These are phyloP conservation scores for Yamadazyma taylorii DNA, from an alignment of 1,139 yeast genomes.

Conservation along the genomic window DNA sequence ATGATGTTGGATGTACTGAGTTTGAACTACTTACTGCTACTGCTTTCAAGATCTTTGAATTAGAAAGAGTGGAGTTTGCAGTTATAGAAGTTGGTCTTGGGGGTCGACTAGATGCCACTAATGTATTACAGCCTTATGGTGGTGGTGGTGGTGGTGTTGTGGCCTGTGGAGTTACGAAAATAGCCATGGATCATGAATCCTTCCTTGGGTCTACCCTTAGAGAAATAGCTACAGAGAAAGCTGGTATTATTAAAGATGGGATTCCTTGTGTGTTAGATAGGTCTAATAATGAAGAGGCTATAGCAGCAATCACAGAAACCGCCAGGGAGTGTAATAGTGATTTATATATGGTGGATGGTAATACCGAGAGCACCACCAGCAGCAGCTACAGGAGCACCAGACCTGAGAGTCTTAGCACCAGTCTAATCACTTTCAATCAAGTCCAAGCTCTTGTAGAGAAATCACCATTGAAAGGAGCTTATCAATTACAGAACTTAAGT, in stretches of 20 bases:
- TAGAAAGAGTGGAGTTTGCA: constrained; percentile 63
- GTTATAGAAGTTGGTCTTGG: constrained; percentile 91
- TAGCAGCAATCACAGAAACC: constrained; percentile 38
- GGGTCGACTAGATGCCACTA: constrained; percentile 86
- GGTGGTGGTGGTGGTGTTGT: constrained; percentile 42
- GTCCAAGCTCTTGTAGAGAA: constrained; percentile 18
- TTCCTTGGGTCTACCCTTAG: constrained; percentile 65
- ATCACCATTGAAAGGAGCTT: constrained; percentile 68
- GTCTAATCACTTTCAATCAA: constrained; percentile 5
- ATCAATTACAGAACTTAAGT: constrained; percentile 69
- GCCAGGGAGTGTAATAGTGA: constrained; percentile 21
- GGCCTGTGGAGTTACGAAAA: constrained; percentile 76
- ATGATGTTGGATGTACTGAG: constrained; percentile 69
- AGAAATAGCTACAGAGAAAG: constrained; percentile 74
- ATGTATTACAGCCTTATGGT: constrained; percentile 42
- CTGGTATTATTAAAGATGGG: constrained; percentile 70
- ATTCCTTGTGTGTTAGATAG: constrained; percentile 75
- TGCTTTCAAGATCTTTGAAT: constrained; percentile 72
- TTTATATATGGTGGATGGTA: constrained; percentile 21
- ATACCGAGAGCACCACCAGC: too few relatives aligned
- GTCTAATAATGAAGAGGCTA: constrained; percentile 53
- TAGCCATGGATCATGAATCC: constrained; percentile 80
- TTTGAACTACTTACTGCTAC: constrained; percentile 83
- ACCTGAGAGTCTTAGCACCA: too few relatives aligned
- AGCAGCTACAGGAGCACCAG: too few relatives aligned